A percentile compares a stretch with the other conserved stretches of the same genome.
phyloP scores from a whole-genome alignment of 2,329 filamentous ascomycete species.

The Cercospora nicotianae region DNA sequence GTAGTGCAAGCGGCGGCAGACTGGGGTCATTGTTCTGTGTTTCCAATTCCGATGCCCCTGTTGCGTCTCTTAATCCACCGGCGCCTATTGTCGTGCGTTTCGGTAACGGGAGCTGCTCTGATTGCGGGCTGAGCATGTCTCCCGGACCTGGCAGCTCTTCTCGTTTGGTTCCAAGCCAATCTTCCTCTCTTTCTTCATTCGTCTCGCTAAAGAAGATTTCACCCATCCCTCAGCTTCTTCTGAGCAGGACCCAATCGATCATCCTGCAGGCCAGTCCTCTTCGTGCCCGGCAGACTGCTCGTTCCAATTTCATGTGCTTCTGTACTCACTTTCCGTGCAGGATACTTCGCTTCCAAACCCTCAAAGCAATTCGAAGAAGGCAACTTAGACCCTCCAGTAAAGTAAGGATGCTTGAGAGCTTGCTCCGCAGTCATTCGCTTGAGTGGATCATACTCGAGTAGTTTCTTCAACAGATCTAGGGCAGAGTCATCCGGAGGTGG shows the following conservation, averaged over 20 bases:
- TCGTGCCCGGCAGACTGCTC: slow-evolving; percentile 84
- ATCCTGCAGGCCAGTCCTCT: slow-evolving; percentile 81
- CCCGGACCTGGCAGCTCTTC: no score
- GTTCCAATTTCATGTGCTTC: slow-evolving; percentile 97
- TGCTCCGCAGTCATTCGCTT: slow-evolving; percentile 84
- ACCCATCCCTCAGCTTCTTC: slow-evolving; percentile 55
- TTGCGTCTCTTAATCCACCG: no score
- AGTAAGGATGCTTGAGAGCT: slow-evolving; percentile 89
- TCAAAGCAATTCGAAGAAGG: slow-evolving; percentile 87
- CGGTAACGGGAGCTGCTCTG: no score
- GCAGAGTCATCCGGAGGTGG: slow-evolving; percentile 61
- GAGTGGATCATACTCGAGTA: slow-evolving; percentile 90
- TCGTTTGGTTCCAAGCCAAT: no score
- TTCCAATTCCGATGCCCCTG: no score
- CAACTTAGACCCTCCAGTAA: slow-evolving; percentile 50
- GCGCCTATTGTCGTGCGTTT: no score
- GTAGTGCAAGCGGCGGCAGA: no score
- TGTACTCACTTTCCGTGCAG: slow-evolving; percentile 82
- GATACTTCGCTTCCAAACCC: slow-evolving; percentile 83
- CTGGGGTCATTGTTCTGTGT: no score
- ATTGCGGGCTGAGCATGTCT: no score
- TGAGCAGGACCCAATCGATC: slow-evolving; percentile 64
- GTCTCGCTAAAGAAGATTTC: no score
- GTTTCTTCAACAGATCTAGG: slow-evolving; percentile 73
- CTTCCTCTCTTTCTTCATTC: no score